Evolutionary conservation across 768 basidiomycete genomes (phyloP), one percentile per base, ranked within the genome.

Genomic region (Tubosaeta sp.): DNA sequence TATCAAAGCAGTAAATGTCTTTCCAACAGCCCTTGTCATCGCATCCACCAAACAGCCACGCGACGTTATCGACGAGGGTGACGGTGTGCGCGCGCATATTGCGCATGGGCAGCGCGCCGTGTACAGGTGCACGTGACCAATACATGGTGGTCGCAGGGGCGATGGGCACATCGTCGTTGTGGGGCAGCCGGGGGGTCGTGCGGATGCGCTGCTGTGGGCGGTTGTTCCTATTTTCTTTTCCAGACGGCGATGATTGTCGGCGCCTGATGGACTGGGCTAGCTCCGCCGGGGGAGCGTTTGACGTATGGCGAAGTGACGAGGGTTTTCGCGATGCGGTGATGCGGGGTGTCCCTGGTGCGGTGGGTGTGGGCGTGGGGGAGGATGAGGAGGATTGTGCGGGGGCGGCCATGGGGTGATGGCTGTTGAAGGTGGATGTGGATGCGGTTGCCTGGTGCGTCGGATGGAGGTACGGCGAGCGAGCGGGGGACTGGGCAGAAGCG

Each of bases 1-100:
- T 87, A 65, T 95, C 91, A 58, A 94, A 91, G 57, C 84, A 90
- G 59, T 86, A 90, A 3, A 93, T 76, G 48, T 93, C 89, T 57
- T 76, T 79, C 68, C 79, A 83, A 51, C 81, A 83, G 14, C 82
- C 84, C 60, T 79, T 80, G 52, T 88, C 88, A 55, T 94, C 92
- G 55, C 89, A 91, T 2, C 93, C 94, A 9, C 93, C 93, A 59
- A 94, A 86, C 25, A 94, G 60, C 90, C 92, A 97, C 0, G 86
- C 88, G 29, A 81, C 74, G 39, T 83, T 79, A 52, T 94, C 92
- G 18, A 94, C 84, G 41, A 94, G 72, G 1, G 88, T 94, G 38
- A 87, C 86, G 6, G 80, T 90, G 64, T 94, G 92, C 3, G 90
- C 88, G 4, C 92, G 80, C 72, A 94, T 80, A 10, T 78, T 79